phyloP scores from a whole-genome alignment of 2,329 filamentous ascomycete genomes.

The Geosmithia flava region DNA sequence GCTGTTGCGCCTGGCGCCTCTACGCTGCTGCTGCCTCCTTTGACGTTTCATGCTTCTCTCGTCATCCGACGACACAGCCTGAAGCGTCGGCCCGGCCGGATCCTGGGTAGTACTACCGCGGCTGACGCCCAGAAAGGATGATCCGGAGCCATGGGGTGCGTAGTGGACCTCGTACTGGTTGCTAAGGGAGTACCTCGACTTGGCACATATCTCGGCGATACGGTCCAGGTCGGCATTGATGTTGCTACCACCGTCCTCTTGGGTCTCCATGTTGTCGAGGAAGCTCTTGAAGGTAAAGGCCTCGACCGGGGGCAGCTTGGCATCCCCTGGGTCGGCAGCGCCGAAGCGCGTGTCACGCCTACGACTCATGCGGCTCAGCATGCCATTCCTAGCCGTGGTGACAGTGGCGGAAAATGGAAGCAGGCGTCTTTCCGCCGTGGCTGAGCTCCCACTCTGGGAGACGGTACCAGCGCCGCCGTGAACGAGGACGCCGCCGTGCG shows the following conservation, averaged over 20 bases:
- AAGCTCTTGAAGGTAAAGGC: conserved; percentile 55
- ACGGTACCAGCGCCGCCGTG: conserved; percentile 12
- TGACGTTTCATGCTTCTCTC: conserved; percentile 26
- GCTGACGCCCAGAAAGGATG: conserved; percentile 25
- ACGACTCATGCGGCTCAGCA: conserved; percentile 29
- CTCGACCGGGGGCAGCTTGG: conserved; percentile 46
- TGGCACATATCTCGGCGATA: conserved; percentile 55
- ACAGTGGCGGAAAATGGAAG: conserved; percentile 19
- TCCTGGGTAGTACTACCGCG: conserved; percentile 4
- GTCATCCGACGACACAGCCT: conserved; percentile 44
- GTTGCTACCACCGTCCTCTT: conserved; percentile 21
- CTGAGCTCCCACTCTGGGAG: conserved; percentile 14
- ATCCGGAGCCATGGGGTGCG: conserved; percentile 46
- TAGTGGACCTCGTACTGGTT: conserved; percentile 58
- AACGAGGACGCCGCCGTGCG: conserved; percentile 15
- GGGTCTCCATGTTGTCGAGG: conserved; percentile 40
- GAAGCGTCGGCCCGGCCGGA: conserved; percentile 36
- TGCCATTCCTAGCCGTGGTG: conserved; percentile 21
- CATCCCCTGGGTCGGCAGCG: conserved; percentile 10
- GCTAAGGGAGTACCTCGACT: conserved; percentile 51
- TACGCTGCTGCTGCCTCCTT: conserved; percentile 20
- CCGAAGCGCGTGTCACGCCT: conserved; percentile 22
- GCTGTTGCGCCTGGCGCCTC: conserved; percentile 30
- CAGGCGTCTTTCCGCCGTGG: conserved; percentile 13
- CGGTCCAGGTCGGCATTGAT: conserved; percentile 48